These are phyloP conservation scores for Sarcomyxa edulis DNA, from an alignment of 768 basidiomycete genomes.

Conservation along the genomic window DNA sequence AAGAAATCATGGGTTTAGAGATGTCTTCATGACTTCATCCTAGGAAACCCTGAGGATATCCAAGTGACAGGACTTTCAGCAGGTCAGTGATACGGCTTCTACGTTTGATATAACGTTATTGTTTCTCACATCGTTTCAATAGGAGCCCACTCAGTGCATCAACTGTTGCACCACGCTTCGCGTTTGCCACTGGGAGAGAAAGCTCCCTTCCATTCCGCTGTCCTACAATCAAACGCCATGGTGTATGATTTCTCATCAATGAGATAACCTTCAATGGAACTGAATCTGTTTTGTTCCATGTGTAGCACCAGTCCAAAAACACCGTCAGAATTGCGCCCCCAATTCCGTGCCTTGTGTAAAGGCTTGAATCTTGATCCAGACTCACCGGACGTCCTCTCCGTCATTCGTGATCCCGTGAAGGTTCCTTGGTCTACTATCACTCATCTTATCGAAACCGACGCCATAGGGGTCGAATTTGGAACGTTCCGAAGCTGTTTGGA, in stretches of 20 bases:
- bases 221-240: constrained; percentile 73
- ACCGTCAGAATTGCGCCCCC: constrained; percentile 47
- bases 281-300: no score
- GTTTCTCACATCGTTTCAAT: neutral
- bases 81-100: constrained; percentile 28
- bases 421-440: constrained; percentile 48
- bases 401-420: constrained; percentile 42
- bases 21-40: neutral
- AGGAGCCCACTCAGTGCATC: constrained; percentile 75
- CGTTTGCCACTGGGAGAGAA: constrained; percentile 46
- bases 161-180: constrained; percentile 66
- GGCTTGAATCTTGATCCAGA: constrained; percentile 52
- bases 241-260: constrained; percentile 33
- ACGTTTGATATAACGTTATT: neutral
- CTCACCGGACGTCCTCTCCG: constrained; percentile 40
- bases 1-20: neutral
- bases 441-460: constrained; percentile 52
- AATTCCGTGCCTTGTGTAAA: constrained; percentile 59
- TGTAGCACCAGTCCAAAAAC: constrained; percentile 54
- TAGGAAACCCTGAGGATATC: constrained; percentile 58
- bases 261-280: neutral
- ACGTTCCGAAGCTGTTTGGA: constrained; percentile 69
- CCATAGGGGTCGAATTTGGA: constrained; percentile 44
- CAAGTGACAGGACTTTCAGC: constrained; percentile 70
- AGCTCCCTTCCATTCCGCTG: constrained; percentile 63